Conservation (phyloP, 2,329 filamentous ascomycete species). For the Ophiostoma piceae region DNA sequence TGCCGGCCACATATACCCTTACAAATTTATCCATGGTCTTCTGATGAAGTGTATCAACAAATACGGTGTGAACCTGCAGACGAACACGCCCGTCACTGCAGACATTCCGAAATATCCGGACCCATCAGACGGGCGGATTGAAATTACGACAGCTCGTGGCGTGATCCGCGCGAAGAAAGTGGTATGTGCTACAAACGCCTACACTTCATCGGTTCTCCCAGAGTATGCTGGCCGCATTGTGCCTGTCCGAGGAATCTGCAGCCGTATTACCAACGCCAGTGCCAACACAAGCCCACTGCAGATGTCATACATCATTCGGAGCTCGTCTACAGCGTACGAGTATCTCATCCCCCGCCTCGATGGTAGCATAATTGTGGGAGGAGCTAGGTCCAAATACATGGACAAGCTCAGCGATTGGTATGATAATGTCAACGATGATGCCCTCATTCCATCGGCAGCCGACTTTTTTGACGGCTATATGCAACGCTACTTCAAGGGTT, state of each 20-base stretch:
- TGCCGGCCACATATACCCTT: not conserved
- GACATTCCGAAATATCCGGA: not conserved
- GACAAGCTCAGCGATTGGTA: not conserved
- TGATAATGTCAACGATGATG: not conserved
- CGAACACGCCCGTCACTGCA: not conserved
- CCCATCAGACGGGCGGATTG: not conserved
- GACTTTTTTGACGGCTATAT: slow-evolving; percentile 1
- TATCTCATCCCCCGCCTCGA: not conserved
- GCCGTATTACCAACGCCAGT: not conserved
- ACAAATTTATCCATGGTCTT: slow-evolving; percentile 12
- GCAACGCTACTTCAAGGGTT: not conserved
- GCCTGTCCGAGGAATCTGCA: not conserved
- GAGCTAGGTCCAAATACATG: not conserved
- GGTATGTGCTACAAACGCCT: not conserved
- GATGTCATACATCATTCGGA: not conserved
- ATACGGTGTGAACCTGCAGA: not conserved
- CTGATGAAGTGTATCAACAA: not conserved
- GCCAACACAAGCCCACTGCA: not conserved
- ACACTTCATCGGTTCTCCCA: not conserved
- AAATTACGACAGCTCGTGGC: not conserved
- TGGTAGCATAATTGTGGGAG: not conserved
- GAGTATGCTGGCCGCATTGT: not conserved
- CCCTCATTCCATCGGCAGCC: not conserved
- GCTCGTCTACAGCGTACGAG: not conserved
- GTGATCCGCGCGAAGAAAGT: not conserved